Base-by-base conservation (phyloP, 2,329 filamentous ascomycete species). In the Aspergillus sp. region DNA sequence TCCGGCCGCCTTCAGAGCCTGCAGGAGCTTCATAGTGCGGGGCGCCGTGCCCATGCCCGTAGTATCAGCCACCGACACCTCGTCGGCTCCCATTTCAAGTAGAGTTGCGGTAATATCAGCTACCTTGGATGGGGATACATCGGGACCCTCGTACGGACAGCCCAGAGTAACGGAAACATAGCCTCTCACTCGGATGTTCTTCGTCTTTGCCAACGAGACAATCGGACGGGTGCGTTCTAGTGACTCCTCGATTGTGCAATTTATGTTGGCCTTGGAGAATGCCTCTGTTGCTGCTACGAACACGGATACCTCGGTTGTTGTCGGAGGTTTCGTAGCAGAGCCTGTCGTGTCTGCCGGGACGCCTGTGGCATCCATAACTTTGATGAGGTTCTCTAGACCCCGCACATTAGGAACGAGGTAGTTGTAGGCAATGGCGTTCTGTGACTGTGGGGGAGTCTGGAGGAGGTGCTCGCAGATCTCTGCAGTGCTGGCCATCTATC, bases 31-130 rank as follows among this genome's bases (percentile, higher is more conserved):
- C 60, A 80, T 73, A 0, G 86, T 88, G 55, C 83, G 81, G 1
- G 85, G 85, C 8, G 84, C 85, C 1, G 86, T 89, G 15, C 86
- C 86, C 86, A 88, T 88, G 48, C 86, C 86, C 0, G 86, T 89
- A 1, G 86, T 89, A 64, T 89, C 86, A 1, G 85, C 86, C 1
- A 89, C 84, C 1, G 83, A 86, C 39, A 89, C 86, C 69, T 88
- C 85, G 64, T 87, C 84, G 5, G 85, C 86, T 17, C 86, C 86
- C 83, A 88, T 86, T 63, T 88, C 86, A 15, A 89, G 77, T 41
- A 89, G 75, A 6, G 78, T 82, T 0, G 84, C 82, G 0, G 86
- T 86, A 23, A 89, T 79, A 27, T 86, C 83, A 2, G 86, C 86
- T 2, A 89, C 86, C 58, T 81, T 83, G 65, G 83, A 78, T 0